phyloP scores from a whole-genome alignment of 192 early-diverging fungal species.

The Chytriomyces sp. region DNA sequence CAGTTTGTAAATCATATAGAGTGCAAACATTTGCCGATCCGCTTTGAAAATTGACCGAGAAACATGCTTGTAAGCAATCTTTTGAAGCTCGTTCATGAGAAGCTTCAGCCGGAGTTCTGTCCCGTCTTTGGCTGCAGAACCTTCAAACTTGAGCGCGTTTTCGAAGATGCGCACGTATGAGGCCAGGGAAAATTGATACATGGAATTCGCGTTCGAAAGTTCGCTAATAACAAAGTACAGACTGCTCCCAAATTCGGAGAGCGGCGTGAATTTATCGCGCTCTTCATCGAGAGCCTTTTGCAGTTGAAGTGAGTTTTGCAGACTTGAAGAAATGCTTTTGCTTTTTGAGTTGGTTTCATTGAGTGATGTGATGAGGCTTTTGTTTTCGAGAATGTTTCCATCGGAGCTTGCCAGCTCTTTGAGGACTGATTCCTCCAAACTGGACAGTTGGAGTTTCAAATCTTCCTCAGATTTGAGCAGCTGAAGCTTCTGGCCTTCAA shows the following conservation, averaged over 20 bases:
- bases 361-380: conserved; percentile 52
- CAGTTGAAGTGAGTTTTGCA: conserved; percentile 55
- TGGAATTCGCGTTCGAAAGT: conserved; percentile 56
- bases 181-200: conserved; percentile 62
- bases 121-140: conserved; percentile 45
- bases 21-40: conserved; percentile 61
- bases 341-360: conserved; percentile 67
- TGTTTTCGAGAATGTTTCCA: conserved; percentile 69
- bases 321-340: conserved; percentile 47
- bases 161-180: conserved; percentile 58
- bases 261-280: conserved; percentile 56
- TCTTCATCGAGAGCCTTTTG: conserved; percentile 60
- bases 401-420: conserved; percentile 59
- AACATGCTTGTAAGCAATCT: conserved; percentile 48
- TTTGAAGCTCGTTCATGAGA: conserved; percentile 51
- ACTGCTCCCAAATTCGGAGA: conserved; percentile 54
- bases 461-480: conserved; percentile 61
- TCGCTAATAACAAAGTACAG: conserved; percentile 61
- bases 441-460: conserved; percentile 56
- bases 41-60: conserved; percentile 59
- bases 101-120: conserved; percentile 55
- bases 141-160: conserved; percentile 45
- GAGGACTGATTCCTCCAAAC: conserved; percentile 60
- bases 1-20: conserved; percentile 50
- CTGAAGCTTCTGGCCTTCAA: conserved; percentile 58